Evolutionary conservation across 495 filamentous ascomycete genomes (phyloP).

Genomic region (Parathielavia hyrcaniae): DNA sequence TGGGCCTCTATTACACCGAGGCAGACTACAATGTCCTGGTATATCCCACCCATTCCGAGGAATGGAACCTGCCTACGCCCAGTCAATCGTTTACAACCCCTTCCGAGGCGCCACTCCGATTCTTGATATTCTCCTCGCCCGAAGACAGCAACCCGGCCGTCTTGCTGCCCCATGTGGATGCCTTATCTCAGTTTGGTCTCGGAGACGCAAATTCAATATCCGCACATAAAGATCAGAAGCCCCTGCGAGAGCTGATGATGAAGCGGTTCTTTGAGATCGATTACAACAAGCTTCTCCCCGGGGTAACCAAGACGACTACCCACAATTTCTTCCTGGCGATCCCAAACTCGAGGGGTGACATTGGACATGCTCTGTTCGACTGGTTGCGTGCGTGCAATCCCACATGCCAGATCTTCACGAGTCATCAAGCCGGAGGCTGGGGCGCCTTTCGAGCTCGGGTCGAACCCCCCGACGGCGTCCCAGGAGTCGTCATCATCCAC

Average conservation of each 20-base stretch:
- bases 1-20: conserved; percentile 30
- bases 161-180: conserved; percentile 22
- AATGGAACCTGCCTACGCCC: conserved; percentile 30
- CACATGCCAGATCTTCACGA: conserved; percentile 26
- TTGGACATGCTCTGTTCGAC: conserved; percentile 13
- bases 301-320: neutral
- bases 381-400: conserved; percentile 31
- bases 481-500: conserved; percentile 35
- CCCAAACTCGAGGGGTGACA: conserved; percentile 17
- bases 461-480: neutral
- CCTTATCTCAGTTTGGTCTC: no score
- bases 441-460: conserved; percentile 20
- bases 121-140: conserved; percentile 32
- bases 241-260: conserved; percentile 21
- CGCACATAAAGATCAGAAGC: neutral
- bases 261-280: conserved; percentile 25
- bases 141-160: conserved; percentile 10
- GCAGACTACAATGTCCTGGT: conserved; percentile 36
- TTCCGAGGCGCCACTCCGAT: conserved; percentile 28
- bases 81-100: conserved; percentile 21
- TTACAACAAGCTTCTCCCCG: conserved; percentile 26
- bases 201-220: neutral
- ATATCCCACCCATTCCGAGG: conserved; percentile 37
- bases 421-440: conserved; percentile 28
- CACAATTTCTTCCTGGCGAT: conserved; percentile 31